These are phyloP conservation scores for Pterulicium gracile DNA, from an alignment of 1,284 basidiomycete species.

Conservation along the genomic window DNA sequence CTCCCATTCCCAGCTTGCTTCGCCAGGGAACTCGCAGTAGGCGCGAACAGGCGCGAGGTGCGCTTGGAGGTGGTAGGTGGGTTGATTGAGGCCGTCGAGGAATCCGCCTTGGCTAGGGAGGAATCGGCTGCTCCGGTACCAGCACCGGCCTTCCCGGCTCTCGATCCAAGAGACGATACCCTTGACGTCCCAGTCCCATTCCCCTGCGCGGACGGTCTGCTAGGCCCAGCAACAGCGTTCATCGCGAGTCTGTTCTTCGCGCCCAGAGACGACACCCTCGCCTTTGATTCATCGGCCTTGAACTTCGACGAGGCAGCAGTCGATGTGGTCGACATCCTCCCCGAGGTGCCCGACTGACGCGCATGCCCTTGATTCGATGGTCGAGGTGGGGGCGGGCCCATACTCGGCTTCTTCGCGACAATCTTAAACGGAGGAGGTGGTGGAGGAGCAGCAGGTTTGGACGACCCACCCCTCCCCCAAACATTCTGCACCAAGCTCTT, in stretches of 20 bases:
- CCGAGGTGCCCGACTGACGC: too few species aligned
- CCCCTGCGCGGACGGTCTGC: too few species aligned
- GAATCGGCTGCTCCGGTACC: too few species aligned
- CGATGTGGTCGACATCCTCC: too few species aligned
- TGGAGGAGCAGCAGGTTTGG: not conserved
- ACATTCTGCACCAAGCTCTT: not conserved
- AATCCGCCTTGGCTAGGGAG: not conserved
- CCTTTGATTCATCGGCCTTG: too few species aligned
- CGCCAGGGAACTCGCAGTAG: slow-evolving; percentile 69
- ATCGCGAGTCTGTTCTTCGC: not conserved
- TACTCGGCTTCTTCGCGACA: too few species aligned
- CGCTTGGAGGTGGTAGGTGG: slow-evolving; percentile 8
- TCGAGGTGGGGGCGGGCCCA: too few species aligned
- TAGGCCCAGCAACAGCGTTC: not conserved
- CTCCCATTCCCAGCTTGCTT: slow-evolving; percentile 31
- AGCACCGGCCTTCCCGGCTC: too few species aligned
- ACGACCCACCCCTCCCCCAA: not conserved
- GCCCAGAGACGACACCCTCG: not conserved
- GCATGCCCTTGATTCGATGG: too few species aligned
- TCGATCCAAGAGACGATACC: slow-evolving; percentile 24
- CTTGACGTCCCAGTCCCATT: slow-evolving; percentile 9
- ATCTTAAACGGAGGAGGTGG: too few species aligned
- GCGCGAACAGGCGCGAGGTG: slow-evolving; percentile 51
- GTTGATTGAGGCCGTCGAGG: not conserved
- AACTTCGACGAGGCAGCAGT: too few species aligned